Evolutionary conservation across 495 filamentous ascomycete species (phyloP), one percentile per base, ranked within the genome.

Genomic region (Cryomyces antarcticus): DNA sequence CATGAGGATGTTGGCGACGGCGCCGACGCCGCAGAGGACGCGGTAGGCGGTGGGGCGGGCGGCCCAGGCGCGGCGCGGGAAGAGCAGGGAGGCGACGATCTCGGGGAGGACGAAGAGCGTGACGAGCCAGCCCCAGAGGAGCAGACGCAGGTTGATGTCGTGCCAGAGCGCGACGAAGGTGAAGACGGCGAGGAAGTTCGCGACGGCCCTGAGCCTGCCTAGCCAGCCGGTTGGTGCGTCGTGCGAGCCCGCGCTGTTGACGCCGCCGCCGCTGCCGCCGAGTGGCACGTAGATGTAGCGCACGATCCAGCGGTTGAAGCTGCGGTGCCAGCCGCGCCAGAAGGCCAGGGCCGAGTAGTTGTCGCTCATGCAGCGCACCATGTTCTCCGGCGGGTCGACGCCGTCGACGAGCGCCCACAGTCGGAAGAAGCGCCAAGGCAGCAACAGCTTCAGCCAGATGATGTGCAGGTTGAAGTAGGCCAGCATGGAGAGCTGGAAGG

Each of bases 91-190:
- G 6, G 75, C 84, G 10, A 83, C 57, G 38, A 87, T 67, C 57
- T 96, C 92, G 0, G 89, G 89, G 27, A 95, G 55, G 54, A 99
- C 78, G 61, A 99, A 99, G 7, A 95, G 60, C 4, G 87, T 83
- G 37, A 96, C 72, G 40, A 99, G 65, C 89, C 89, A 99, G 10
- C 89, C 85, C 89, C 89, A 99, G 54, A 89, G 78, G 10, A 99
- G 71, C 27, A 99, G 69, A 37, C 77, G 73, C n/a, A 95, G 71
- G 53, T 87, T 76, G 57, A 99, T 92, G 52, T 99, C 89, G 58
- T 99, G 89, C 89, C 89, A 99, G 34, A 99, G 65, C 5, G 92
- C 89, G 29, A 99, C 89, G 49, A 99, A 99, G 2, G 85, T 94
- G 56, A 99, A 99, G 3, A 93, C 80, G n/a, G 75, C 62, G 7